A percentile compares a stretch with the other conserved stretches of the same genome.
Evolutionary conservation across 2,329 filamentous ascomycete species (phyloP).

Genomic region (Trichophyton benhamiae): DNA sequence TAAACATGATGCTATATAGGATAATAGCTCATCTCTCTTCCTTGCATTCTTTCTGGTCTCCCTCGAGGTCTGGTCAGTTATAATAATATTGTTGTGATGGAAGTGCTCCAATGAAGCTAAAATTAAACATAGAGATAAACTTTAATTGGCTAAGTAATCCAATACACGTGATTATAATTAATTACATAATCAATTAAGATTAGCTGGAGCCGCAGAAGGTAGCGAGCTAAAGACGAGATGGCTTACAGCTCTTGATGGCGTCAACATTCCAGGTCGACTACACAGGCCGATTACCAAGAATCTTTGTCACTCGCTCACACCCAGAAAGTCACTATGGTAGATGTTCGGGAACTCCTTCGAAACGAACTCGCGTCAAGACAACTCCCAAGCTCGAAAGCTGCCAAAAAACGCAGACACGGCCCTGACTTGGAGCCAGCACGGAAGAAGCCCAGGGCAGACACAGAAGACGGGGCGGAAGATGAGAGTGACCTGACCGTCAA

Average conservation of each 20-base stretch:
- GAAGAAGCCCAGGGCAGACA: slow-evolving; percentile 32
- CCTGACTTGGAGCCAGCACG: slow-evolving; percentile 28
- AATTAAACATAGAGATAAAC: too few species aligned
- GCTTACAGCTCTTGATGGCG: too few species aligned
- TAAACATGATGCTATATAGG: neutral
- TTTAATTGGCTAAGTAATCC: too few species aligned
- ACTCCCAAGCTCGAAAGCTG: slow-evolving; percentile 46
- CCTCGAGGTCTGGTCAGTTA: too few species aligned
- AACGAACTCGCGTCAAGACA: slow-evolving; percentile 63
- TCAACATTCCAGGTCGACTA: neutral
- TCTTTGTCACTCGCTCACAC: neutral
- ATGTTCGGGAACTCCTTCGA: slow-evolving; percentile 64
- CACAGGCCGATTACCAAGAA: neutral
- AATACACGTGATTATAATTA: too few species aligned
- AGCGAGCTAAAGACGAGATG: too few species aligned
- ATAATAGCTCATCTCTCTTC: too few species aligned
- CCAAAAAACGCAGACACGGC: slow-evolving; percentile 46
- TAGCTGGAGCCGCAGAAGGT: too few species aligned
- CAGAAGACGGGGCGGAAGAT: slow-evolving; percentile 18
- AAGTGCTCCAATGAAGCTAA: too few species aligned
- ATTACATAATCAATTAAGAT: too few species aligned
- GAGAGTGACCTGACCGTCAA: slow-evolving; percentile 15
- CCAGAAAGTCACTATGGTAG: slow-evolving; percentile 47
- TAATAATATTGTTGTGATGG: too few species aligned
- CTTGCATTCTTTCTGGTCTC: too few species aligned